Percentiles rank a stretch among this genome's conserved stretches.
Evolutionary conservation across 2,329 filamentous ascomycete genomes (phyloP).

Genomic region (Fusarium sp.): DNA sequence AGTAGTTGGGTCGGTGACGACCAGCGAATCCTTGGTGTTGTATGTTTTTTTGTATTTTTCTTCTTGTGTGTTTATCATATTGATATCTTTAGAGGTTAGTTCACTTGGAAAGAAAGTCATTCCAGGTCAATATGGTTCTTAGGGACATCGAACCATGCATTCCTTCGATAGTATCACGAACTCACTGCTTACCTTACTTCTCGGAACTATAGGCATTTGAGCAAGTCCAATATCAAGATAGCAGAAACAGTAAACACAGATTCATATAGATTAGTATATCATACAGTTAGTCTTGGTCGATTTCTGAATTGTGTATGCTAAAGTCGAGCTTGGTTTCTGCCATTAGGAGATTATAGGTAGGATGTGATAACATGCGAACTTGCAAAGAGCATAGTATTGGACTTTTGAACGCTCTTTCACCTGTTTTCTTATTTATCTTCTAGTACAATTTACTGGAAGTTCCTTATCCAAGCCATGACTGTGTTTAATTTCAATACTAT

Average conservation of each 20-base stretch:
- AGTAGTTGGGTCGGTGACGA: constrained; percentile 35
- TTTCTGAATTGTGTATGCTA: constrained; percentile 58
- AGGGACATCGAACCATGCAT: constrained; percentile 25
- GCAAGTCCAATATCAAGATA: constrained; percentile 54
- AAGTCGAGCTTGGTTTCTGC: constrained; percentile 58
- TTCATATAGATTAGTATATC: constrained; percentile 50
- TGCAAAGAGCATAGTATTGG: constrained; percentile 32
- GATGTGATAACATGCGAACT: constrained; percentile 33
- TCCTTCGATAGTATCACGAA: constrained; percentile 45
- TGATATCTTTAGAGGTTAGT: neutral
- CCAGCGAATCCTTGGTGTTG: constrained; percentile 37
- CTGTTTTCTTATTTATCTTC: constrained; percentile 60
- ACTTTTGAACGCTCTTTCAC: constrained; percentile 51
- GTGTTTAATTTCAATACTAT: too few relatives aligned
- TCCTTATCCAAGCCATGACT: constrained; percentile 49
- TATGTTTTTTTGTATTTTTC: constrained; percentile 20
- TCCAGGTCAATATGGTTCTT: neutral
- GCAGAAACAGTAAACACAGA: constrained; percentile 43
- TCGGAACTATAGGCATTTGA: constrained; percentile 57
- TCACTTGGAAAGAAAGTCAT: neutral
- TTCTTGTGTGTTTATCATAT: neutral
- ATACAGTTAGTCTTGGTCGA: constrained; percentile 59
- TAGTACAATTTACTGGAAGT: constrained; percentile 52
- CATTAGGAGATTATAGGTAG: constrained; percentile 50
- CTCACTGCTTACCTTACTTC: constrained; percentile 35